Base-by-base conservation (phyloP, 768 basidiomycete genomes). In the Auriscalpium microsporum region DNA sequence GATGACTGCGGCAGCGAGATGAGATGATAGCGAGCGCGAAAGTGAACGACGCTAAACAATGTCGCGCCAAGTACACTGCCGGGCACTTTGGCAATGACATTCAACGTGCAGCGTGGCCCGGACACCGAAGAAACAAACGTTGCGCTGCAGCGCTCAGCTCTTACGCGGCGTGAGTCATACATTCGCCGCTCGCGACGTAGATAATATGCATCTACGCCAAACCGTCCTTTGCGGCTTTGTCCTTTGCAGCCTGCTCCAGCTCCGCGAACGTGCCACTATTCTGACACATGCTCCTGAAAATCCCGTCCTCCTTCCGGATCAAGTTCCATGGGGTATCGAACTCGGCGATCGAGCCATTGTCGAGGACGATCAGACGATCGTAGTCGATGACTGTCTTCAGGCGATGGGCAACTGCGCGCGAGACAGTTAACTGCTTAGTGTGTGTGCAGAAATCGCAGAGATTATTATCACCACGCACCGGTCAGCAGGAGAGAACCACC, bases 331-430 rank as follows among this genome's bases (percentile, higher is more conserved):
- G 80, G 17, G 80, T 80, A 60, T 81, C 80, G 53, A 78, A 78
- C 62, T 76, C 75, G 11, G 64, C 71, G 28, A 76, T 60, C 54
- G 65, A 58, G 64, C 84, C 82, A 56, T 82, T 81, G 72, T 93
- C 89, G n/a, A 93, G 72, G 9, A 93, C 83, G 56, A 93, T 78
- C 56, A 94, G 70, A 34, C 84, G 75, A 68, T 87, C 85, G 62
- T 94, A 85, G 68, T 94, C 87, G 56, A 89, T 87, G 54, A 91
- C 81, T 1, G 88, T 90, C 52, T 79, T 76, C 56, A 90, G 69
- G 42, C 89, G 78, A 68, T 90, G 87, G 0, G 87, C 87, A 50
- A 90, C 83, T 79, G 54, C 28, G 17, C 40, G 8, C 4, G 8
- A 42, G 63, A 48, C 64, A n/a, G n/a, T n/a, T n/a, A 58, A 59